Evolutionary conservation across 2,329 filamentous ascomycete genomes (phyloP).

Genomic region (Ophiostoma quercus): DNA sequence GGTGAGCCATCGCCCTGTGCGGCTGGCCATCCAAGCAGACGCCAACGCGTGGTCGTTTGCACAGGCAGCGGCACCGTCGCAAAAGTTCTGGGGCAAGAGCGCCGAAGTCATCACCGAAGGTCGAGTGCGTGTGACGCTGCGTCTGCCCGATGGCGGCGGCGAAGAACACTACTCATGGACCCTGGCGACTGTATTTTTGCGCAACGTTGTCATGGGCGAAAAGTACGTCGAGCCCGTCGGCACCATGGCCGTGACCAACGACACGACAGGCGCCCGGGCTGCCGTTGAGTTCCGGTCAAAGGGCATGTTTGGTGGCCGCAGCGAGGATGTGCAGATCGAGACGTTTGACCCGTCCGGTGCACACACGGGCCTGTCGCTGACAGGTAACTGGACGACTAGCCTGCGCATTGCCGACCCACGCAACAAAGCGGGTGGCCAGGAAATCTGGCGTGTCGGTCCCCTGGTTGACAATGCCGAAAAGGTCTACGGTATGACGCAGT

Average conservation of each 20-base stretch:
- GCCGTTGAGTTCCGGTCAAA: conserved; percentile 88
- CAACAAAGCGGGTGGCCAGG: conserved; percentile 51
- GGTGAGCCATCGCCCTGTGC: conserved; percentile 84
- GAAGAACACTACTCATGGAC: conserved; percentile 87
- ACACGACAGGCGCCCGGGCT: conserved; percentile 76
- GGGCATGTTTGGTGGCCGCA: conserved; percentile 93
- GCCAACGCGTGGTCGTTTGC: conserved; percentile 77
- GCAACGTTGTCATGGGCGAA: conserved; percentile 95
- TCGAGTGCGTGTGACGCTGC: conserved; percentile 70
- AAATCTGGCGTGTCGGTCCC: conserved; percentile 72
- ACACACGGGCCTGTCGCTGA: conserved; percentile 61
- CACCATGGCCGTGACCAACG: conserved; percentile 78
- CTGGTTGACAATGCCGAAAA: conserved; percentile 74
- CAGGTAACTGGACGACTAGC: conserved; percentile 77
- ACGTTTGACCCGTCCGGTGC: conserved; percentile 62
- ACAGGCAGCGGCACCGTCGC: conserved; percentile 80
- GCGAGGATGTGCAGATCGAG: conserved; percentile 80
- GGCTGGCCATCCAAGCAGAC: conserved; percentile 90
- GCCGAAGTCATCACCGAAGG: conserved; percentile 92
- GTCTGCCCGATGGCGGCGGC: conserved; percentile 52
- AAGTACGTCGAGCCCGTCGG: conserved; percentile 97
- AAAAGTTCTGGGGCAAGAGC: conserved; percentile 98
- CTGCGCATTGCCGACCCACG: conserved; percentile 53
- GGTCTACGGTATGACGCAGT: conserved; percentile 82
- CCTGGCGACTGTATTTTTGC: conserved; percentile 80